Evolutionary conservation across 106 monocot genomes (phyloP).

Genomic region (Narthecium ossifragum): DNA sequence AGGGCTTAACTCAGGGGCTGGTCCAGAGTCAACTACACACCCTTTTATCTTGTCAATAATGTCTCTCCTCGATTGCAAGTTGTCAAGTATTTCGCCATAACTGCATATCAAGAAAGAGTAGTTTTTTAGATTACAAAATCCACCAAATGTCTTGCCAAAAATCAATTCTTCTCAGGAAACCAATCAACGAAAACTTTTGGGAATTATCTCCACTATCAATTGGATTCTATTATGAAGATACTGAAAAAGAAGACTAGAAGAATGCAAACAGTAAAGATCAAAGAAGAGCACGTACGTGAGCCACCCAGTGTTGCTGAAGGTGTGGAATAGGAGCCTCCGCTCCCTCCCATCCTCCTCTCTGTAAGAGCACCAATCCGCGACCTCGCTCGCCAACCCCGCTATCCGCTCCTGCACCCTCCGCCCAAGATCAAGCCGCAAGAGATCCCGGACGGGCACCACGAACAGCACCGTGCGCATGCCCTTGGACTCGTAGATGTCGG

Average conservation of each 20-base stretch:
- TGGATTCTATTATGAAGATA: too few species aligned
- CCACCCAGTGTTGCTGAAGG: constrained; percentile 99
- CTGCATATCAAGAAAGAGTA: constrained; percentile 39
- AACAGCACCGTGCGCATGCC: constrained; percentile 62
- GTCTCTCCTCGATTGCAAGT: constrained; percentile 51
- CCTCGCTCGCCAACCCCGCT: constrained; percentile 34
- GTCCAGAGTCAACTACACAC: constrained; percentile 89
- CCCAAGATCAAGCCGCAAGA: constrained; percentile 65
- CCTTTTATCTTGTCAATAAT: constrained; percentile 76
- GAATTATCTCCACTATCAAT: too few species aligned
- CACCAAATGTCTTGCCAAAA: neutral
- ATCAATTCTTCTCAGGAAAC: neutral
- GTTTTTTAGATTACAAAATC: neutral
- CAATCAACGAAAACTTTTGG: neutral
- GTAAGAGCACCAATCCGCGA: constrained; percentile 47
- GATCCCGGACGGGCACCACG: constrained; percentile 53
- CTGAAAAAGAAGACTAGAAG: neutral
- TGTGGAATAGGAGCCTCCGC: constrained; percentile 69
- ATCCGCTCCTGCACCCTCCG: constrained; percentile 49
- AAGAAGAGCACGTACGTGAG: constrained; percentile 36
- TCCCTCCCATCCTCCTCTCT: constrained; percentile 43
- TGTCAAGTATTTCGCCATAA: constrained; percentile 79
- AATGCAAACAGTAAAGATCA: neutral
- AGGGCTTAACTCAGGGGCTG: constrained; percentile 69
- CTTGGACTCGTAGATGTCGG: constrained; percentile 57